Percentiles rank a stretch among this genome's conserved stretches.
These are phyloP conservation scores for Backusella tarrabulga DNA, from an alignment of 192 early-diverging fungal species.

Conservation along the genomic window DNA sequence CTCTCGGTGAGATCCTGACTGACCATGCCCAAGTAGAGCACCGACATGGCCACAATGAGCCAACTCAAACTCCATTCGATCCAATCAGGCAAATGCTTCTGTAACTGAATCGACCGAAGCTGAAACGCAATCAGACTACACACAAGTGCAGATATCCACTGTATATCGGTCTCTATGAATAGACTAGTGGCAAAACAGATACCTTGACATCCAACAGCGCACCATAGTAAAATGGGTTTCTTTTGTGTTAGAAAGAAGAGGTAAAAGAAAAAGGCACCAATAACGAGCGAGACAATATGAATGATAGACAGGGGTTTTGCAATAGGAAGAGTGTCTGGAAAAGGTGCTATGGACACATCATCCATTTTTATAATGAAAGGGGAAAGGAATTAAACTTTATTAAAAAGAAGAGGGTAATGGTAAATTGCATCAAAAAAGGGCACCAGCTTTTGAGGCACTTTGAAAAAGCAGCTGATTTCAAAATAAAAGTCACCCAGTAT, in stretches of 20 bases:
- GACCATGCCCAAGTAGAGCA: not conserved
- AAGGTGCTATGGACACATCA: slow-evolving; percentile 2
- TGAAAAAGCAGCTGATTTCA: not conserved
- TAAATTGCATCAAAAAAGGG: not conserved
- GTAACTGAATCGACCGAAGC: not conserved
- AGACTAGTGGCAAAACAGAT: not conserved
- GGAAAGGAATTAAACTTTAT: not conserved
- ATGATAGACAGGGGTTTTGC: slow-evolving; percentile 38
- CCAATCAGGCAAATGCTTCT: not conserved
- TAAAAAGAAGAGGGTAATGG: not conserved
- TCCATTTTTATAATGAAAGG: not conserved
- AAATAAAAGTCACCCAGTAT: not conserved
- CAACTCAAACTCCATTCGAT: not conserved
- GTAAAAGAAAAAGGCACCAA: slow-evolving; percentile 32
- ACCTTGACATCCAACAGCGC: not conserved
- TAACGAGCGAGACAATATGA: slow-evolving; percentile 37
- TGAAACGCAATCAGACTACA: not conserved
- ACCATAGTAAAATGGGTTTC: not conserved
- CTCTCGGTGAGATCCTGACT: not conserved
- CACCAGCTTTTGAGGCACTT: not conserved
- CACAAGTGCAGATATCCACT: not conserved
- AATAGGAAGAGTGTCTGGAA: slow-evolving; percentile 18
- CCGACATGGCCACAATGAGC: not conserved
- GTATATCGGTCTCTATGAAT: not conserved
- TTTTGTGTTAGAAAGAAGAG: slow-evolving; percentile 36